These are phyloP conservation scores for Eutypa lata DNA, from an alignment of 2,329 filamentous ascomycete genomes.

Conservation along the genomic window DNA sequence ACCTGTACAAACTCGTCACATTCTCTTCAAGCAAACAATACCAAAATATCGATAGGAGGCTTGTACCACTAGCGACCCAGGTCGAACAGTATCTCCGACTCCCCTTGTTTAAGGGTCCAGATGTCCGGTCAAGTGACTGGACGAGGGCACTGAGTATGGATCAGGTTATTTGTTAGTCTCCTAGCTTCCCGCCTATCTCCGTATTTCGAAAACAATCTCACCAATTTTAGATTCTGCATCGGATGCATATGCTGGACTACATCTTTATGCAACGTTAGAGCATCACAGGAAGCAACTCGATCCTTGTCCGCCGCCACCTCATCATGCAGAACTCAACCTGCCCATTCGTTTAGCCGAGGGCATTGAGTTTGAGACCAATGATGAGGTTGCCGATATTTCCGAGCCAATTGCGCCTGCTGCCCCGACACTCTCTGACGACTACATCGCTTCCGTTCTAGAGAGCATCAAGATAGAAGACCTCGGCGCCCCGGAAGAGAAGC, in stretches of 20 bases:
- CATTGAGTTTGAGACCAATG: conserved; percentile 23
- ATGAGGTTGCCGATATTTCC: conserved; percentile 26
- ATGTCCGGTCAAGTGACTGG: conserved; percentile 76
- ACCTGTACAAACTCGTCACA: conserved; percentile 75
- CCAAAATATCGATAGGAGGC: conserved; percentile 59
- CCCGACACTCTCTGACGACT: conserved; percentile 9
- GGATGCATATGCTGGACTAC: conserved; percentile 76
- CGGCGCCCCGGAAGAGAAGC: conserved; percentile 7
- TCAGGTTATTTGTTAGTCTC: conserved; percentile 67
- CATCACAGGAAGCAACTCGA: conserved; percentile 61
- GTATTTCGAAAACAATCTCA: conserved; percentile 22
- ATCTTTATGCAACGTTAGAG: conserved; percentile 71
- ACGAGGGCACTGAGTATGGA: conserved; percentile 54
- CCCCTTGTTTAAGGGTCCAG: conserved; percentile 69
- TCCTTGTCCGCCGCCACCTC: conserved; percentile 69
- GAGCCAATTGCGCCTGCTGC: conserved; percentile 11
- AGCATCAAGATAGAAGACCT: conserved; percentile 21
- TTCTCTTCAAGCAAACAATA: conserved; percentile 52
- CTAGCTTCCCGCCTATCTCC: conserved; percentile 34
- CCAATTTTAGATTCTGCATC: conserved; percentile 64
- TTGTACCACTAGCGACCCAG: conserved; percentile 66
- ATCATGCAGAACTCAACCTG: conserved; percentile 62
- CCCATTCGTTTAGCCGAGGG: conserved; percentile 58
- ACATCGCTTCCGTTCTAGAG: conserved; percentile 16
- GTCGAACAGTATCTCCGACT: conserved; percentile 68